phyloP scores from a whole-genome alignment of 1,284 basidiomycete species.

The Volvariella surrecta region DNA sequence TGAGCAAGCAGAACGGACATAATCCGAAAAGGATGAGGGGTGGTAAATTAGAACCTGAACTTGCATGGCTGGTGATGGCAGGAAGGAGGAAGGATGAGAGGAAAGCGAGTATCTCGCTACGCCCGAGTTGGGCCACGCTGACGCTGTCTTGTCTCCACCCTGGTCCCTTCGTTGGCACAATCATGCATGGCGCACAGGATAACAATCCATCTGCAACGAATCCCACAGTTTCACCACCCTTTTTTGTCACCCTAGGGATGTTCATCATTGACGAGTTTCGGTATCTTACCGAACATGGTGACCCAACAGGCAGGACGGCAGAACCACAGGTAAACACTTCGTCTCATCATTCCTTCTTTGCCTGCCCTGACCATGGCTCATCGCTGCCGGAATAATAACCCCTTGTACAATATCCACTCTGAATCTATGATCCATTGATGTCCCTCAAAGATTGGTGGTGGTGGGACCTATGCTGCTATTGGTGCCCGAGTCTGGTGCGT shows the following conservation, averaged over 20 bases:
- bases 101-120: too few species aligned
- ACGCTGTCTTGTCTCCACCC: too few species aligned
- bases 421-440: background rate
- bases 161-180: too few species aligned
- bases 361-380: constrained; percentile 5
- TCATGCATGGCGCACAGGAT: too few species aligned
- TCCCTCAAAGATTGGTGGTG: constrained; percentile 73
- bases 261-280: constrained; percentile 85
- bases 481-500: constrained; percentile 75
- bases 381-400: constrained; percentile 7
- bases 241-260: constrained; percentile 71
- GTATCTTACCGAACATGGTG: constrained; percentile 48
- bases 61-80: constrained; percentile 29
- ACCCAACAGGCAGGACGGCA: constrained; percentile 33
- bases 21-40: constrained; percentile 38
- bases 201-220: too few species aligned
- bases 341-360: constrained; percentile 6
- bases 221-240: constrained; percentile 5
- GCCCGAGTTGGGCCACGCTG: too few species aligned
- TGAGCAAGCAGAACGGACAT: constrained; percentile 30
- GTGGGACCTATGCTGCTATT: constrained; percentile 73
- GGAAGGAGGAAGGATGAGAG: too few species aligned
- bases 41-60: constrained; percentile 50
- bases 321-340: constrained; percentile 40
- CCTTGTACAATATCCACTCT: constrained; percentile 5